Conservation (phyloP, 306 rosid species). For the Castanea sativa region DNA sequence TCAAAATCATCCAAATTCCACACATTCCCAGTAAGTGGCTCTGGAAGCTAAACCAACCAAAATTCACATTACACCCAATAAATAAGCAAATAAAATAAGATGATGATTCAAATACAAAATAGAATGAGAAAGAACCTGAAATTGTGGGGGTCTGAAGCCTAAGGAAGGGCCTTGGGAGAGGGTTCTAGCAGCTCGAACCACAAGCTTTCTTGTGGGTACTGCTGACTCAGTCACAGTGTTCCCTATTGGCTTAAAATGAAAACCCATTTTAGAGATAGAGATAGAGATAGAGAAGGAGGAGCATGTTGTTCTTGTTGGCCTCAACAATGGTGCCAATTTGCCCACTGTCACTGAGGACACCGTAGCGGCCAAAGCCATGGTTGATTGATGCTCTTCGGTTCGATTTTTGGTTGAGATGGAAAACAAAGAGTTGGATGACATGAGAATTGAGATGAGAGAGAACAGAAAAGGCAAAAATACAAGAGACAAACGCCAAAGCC, state of each 20-base stretch:
- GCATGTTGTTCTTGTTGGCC: conserved; percentile 17
- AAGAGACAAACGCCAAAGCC: too few species aligned
- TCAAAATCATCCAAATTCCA: conserved; percentile 90
- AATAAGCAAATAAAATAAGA: neutral
- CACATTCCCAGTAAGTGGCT: conserved; percentile 84
- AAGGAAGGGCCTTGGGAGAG: conserved; percentile 60
- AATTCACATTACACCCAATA: neutral
- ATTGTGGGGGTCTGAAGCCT: conserved; percentile 82
- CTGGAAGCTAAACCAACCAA: conserved; percentile 60
- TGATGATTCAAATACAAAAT: neutral
- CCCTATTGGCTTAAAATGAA: conserved; percentile 29
- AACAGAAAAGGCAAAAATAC: too few species aligned
- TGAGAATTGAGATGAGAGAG: too few species aligned
- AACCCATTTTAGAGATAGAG: conserved; percentile 41
- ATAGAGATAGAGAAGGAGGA: neutral
- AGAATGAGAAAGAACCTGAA: conserved; percentile 48
- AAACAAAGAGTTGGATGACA: too few species aligned
- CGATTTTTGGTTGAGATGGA: too few species aligned
- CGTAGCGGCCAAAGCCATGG: conserved; percentile 33
- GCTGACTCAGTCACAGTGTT: conserved; percentile 4
- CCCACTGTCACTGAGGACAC: conserved; percentile 11
- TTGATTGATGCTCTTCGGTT: neutral
- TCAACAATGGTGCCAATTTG: neutral
- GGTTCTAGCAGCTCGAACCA: conserved; percentile 59
- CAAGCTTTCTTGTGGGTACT: conserved; percentile 24